Base-by-base conservation (phyloP, 768 basidiomycete species). In the Sutorius australiensis region DNA sequence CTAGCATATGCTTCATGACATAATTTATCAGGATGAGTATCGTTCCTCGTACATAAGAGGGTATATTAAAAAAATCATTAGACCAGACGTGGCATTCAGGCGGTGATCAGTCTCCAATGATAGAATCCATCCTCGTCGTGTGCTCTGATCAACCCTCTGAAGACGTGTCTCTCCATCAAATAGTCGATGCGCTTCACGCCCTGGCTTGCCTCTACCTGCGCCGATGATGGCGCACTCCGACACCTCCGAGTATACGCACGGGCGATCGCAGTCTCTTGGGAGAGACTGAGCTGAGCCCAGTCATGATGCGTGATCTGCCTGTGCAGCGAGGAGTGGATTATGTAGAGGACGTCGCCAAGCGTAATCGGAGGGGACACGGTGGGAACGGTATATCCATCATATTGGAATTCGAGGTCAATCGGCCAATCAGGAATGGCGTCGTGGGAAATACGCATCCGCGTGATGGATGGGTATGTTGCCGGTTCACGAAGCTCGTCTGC, bases 351-450 rank as follows among this genome's bases (percentile, higher is more conserved):
- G 57, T 86, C 85, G n/a, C 76, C 74, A 3, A 87, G 67, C 3
- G 76, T 78, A 60, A 87, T 81, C 3, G 78, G 76, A 2, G 73
- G 73, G 19, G 61, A 50, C 3, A 51, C 34, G 44, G 65, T 52
- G 57, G 64, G 31, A 16, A 6, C 34, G 52, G 64, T 32, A 46
- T 63, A 68, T 40, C 31, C 69, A 55, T 66, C 62, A 33, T 64
- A 54, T 11, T 71, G 68, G 58, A 72, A 75, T 41, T 75, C 69
- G 46, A 87, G 65, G 52, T 79, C 75, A 48, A 87, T 74, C 13
- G 82, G 79, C 84, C 85, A 87, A n/a, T 77, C 60, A 0, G 82
- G 80, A 45, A 84, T 72, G 14, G 61, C 56, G 46, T 87, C 82
- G 61, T 79, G 81, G 1, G 75, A 61, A 60, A 89, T 81, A n/a